These are phyloP conservation scores for Septoria linicola DNA, from an alignment of 2,329 filamentous ascomycete species.

Conservation along the genomic window DNA sequence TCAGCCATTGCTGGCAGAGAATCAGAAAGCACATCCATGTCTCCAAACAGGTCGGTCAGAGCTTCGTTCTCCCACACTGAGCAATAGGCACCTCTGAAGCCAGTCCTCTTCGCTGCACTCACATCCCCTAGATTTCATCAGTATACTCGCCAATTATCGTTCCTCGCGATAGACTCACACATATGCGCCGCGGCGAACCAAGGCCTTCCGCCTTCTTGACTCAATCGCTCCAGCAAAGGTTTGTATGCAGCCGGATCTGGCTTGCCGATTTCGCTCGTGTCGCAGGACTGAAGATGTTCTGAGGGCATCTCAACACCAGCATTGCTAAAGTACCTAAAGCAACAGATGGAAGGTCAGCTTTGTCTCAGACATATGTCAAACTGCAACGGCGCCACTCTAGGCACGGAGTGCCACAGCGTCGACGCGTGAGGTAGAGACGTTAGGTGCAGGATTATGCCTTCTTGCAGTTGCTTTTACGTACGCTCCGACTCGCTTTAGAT, in stretches of 20 bases:
- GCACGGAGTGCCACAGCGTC: too few relatives aligned
- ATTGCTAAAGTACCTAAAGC: slow-evolving; percentile 51
- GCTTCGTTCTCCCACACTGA: slow-evolving; percentile 53
- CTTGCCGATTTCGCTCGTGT: slow-evolving; percentile 50
- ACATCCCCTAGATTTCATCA: slow-evolving; percentile 35
- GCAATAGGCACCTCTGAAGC: slow-evolving; percentile 56
- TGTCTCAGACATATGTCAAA: too few relatives aligned
- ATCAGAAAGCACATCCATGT: slow-evolving; percentile 16
- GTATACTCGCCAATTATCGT: slow-evolving; percentile 28
- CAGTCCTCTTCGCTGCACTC: slow-evolving; percentile 50
- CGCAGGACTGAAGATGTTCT: slow-evolving; percentile 55
- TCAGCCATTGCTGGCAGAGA: slow-evolving; percentile 49
- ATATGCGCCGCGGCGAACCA: slow-evolving; percentile 59
- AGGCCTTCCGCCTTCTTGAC: slow-evolving; percentile 33
- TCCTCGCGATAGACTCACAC: slow-evolving; percentile 57
- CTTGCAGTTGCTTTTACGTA: too few relatives aligned
- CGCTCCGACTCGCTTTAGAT: slow-evolving; percentile 48
- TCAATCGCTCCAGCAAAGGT: slow-evolving; percentile 45
- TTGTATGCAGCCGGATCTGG: slow-evolving; percentile 51
- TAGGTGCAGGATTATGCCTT: too few relatives aligned
- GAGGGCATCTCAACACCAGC: slow-evolving; percentile 50
- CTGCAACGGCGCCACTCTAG: too few relatives aligned
- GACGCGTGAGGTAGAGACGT: too few relatives aligned
- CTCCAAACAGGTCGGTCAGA: slow-evolving; percentile 48
- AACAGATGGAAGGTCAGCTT: too few relatives aligned